phyloP scores from a whole-genome alignment of 495 filamentous ascomycete species.

The Talaromyces nanjingensis region DNA sequence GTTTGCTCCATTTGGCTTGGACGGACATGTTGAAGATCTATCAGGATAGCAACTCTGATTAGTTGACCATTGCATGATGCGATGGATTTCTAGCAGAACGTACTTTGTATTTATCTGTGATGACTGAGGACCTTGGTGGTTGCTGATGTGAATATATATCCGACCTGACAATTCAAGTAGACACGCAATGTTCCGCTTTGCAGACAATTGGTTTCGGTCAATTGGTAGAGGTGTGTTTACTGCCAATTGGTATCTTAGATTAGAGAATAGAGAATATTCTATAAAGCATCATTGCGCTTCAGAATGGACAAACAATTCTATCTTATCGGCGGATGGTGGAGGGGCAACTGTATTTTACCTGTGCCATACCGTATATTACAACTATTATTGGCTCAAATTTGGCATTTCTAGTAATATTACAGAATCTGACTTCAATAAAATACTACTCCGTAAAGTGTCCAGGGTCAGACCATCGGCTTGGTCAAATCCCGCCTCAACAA shows the following conservation, averaged over 20 bases:
- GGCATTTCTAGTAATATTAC: neutral
- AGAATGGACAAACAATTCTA: no score
- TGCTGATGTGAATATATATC: neutral
- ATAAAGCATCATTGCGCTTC: no score
- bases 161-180: neutral
- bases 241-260: neutral
- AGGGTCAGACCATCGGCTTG: neutral
- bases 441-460: no score
- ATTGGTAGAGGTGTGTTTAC: neutral
- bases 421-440: neutral
- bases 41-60: neutral
- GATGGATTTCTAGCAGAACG: neutral
- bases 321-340: neutral
- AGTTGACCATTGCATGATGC: neutral
- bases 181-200: neutral
- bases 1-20: slow-evolving; percentile 16
- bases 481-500: neutral
- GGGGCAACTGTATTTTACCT: no score
- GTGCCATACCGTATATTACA: no score
- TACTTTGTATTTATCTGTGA: neutral
- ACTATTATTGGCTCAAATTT: no score
- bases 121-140: neutral
- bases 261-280: neutral
- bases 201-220: neutral
- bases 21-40: neutral